Evolutionary conservation across 768 basidiomycete species (phyloP).

Genomic region (Mycena polygramma): DNA sequence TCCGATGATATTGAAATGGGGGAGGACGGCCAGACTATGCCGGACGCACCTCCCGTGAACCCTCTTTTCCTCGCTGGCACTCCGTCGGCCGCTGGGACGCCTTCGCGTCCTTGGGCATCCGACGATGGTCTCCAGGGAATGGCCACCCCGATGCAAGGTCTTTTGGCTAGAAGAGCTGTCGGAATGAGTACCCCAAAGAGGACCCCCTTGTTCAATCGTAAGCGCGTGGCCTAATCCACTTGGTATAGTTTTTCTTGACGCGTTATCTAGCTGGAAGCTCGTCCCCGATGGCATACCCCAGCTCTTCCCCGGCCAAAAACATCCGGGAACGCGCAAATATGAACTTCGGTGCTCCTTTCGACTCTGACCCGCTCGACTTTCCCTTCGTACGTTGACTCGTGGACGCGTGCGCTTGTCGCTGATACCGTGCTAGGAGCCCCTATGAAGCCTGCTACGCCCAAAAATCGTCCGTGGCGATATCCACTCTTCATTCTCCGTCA

Average conservation of each 20-base stretch:
- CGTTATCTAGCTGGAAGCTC: constrained; percentile 63
- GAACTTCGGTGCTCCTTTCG: constrained; percentile 55
- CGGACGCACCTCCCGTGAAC: constrained; percentile 55
- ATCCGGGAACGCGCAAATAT: constrained; percentile 53
- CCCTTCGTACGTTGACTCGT: constrained; percentile 65
- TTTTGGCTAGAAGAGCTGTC: constrained; percentile 65
- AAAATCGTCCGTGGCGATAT: constrained; percentile 90
- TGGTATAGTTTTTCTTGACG: constrained; percentile 28
- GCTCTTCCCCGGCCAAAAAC: constrained; percentile 70
- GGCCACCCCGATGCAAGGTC: constrained; percentile 60
- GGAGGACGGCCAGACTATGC: constrained; percentile 55
- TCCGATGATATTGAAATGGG: constrained; percentile 75
- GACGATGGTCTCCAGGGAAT: constrained; percentile 51
- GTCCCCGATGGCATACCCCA: constrained; percentile 74
- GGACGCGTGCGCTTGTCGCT: not conserved
- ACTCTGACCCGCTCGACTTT: constrained; percentile 79
- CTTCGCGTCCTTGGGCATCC: constrained; percentile 53
- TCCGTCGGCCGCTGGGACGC: constrained; percentile 66
- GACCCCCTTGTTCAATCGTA: constrained; percentile 66
- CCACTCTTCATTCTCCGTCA: constrained; percentile 80
- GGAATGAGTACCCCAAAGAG: constrained; percentile 69
- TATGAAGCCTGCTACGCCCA: constrained; percentile 68
- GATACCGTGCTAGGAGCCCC: constrained; percentile 60
- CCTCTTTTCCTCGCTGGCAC: constrained; percentile 70
- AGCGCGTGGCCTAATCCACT: constrained; percentile 40